phyloP scores from a whole-genome alignment of 768 basidiomycete genomes.

The Mycena polygramma region DNA sequence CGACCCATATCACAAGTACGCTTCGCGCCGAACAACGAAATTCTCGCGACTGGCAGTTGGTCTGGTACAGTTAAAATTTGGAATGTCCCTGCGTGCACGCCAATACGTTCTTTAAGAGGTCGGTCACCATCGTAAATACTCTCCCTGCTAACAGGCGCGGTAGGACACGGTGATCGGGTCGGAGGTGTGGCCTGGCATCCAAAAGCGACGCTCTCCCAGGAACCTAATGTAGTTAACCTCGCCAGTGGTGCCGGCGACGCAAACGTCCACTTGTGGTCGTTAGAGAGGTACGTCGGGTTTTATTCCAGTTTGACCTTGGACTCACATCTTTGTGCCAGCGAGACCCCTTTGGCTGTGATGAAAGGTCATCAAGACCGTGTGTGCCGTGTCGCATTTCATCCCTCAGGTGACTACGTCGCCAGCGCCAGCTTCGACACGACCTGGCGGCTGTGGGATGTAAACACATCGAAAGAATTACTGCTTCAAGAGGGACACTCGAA shows the following conservation, averaged over 20 bases:
- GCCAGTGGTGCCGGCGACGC: constrained; percentile 93
- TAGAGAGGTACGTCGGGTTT: constrained; percentile 71
- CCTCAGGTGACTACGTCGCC: constrained; percentile 92
- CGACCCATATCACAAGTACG: constrained; percentile 94
- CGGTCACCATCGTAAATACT: constrained; percentile 41
- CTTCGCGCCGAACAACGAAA: constrained; percentile 91
- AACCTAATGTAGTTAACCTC: constrained; percentile 78
- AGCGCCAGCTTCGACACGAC: constrained; percentile 98
- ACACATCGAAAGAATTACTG: constrained; percentile 82
- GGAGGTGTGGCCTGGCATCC: constrained; percentile 99
- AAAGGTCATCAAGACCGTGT: constrained; percentile 93
- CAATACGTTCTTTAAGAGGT: constrained; percentile 81
- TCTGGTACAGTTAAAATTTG: constrained; percentile 95
- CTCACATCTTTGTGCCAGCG: constrained; percentile 58
- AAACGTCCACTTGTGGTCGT: constrained; percentile 89
- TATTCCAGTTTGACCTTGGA: constrained; percentile 17
- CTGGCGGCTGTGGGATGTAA: constrained; percentile 97
- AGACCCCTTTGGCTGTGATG: constrained; percentile 86
- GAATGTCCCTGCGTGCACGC: constrained; percentile 93
- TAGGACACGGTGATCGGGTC: constrained; percentile 91
- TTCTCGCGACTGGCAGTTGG: constrained; percentile 96
- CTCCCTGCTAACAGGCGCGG: neutral
- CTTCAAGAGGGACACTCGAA: constrained; percentile 98
- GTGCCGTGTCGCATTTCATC: constrained; percentile 96
- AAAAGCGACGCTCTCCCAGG: constrained; percentile 82